Evolutionary conservation across 2,329 filamentous ascomycete species (phyloP).

Genomic region (Colletotrichum endophyticum): DNA sequence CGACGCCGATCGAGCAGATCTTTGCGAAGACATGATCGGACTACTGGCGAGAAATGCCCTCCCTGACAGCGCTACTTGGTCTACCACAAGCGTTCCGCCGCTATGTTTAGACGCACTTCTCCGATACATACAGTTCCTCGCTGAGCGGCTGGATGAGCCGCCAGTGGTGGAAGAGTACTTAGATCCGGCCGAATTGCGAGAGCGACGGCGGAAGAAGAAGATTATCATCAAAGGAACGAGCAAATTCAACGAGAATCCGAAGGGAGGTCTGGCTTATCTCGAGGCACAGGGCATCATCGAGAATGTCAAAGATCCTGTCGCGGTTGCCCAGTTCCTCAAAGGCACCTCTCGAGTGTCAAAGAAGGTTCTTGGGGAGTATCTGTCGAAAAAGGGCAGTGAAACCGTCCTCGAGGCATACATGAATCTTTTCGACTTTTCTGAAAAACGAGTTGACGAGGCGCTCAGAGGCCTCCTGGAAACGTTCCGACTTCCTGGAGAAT

Average conservation of each 20-base stretch:
- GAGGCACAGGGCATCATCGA: constrained; percentile 86
- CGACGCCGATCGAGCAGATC: constrained; percentile 85
- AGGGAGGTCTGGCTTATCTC: constrained; percentile 85
- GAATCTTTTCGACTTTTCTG: constrained; percentile 84
- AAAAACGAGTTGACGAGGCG: constrained; percentile 88
- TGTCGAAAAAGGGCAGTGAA: constrained; percentile 91
- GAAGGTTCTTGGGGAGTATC: constrained; percentile 86
- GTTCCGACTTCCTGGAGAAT: constrained; percentile 93
- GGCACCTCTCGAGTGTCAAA: constrained; percentile 90
- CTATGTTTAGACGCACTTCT: constrained; percentile 91
- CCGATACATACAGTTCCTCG: constrained; percentile 89
- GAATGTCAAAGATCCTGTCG: constrained; percentile 73
- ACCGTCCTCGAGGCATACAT: constrained; percentile 84
- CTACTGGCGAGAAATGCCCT: constrained; percentile 92
- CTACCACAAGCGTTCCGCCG: constrained; percentile 96
- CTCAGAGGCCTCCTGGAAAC: constrained; percentile 85
- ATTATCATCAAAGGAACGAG: constrained; percentile 85
- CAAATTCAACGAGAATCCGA: constrained; percentile 96
- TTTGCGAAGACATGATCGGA: constrained; percentile 95
- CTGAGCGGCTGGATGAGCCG: constrained; percentile 79
- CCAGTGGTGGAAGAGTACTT: constrained; percentile 70
- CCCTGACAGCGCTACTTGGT: constrained; percentile 97
- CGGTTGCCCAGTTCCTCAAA: constrained; percentile 85
- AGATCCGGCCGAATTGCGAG: constrained; percentile 66
- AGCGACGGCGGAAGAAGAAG: constrained; percentile 81